These are phyloP conservation scores for Lasiodiplodia theobromae DNA, from an alignment of 2,329 filamentous ascomycete species.

Conservation along the genomic window DNA sequence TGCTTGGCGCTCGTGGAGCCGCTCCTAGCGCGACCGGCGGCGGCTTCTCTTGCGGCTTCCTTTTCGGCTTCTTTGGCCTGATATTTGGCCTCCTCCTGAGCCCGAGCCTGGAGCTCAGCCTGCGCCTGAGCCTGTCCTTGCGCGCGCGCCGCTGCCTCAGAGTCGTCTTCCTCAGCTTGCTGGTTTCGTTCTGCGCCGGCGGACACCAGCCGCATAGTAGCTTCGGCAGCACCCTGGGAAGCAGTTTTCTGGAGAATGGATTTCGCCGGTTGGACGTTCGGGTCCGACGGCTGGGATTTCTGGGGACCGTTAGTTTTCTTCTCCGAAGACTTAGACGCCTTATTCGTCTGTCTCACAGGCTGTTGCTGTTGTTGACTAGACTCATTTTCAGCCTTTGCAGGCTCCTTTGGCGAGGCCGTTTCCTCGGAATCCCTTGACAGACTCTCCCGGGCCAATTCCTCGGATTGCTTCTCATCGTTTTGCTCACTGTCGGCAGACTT, in stretches of 20 bases:
- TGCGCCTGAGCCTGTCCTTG: slow-evolving; percentile 13
- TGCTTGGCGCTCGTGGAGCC: slow-evolving; percentile 26
- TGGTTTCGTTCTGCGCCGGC: slow-evolving; percentile 11
- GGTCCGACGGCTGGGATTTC: slow-evolving; percentile 20
- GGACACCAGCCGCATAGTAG: slow-evolving; percentile 28
- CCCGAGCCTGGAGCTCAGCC: slow-evolving; percentile 9
- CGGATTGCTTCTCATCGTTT: slow-evolving; percentile 55
- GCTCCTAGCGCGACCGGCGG: slow-evolving; percentile 15
- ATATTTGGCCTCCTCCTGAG: slow-evolving; percentile 1
- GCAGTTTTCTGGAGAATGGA: slow-evolving; percentile 34
- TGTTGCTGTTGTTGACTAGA: slow-evolving; percentile 31
- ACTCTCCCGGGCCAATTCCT: slow-evolving; percentile 45
- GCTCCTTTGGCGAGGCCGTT: slow-evolving; percentile 21
- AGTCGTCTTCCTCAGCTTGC: background rate
- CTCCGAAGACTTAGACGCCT: slow-evolving; percentile 33
- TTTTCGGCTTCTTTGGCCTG: slow-evolving; percentile 15
- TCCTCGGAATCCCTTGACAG: slow-evolving; percentile 33
- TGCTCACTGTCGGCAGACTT: slow-evolving; percentile 50
- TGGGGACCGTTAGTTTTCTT: slow-evolving; percentile 26
- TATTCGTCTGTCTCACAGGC: slow-evolving; percentile 44
- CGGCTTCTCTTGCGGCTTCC: background rate
- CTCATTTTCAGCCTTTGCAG: slow-evolving; percentile 40
- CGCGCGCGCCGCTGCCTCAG: slow-evolving; percentile 3
- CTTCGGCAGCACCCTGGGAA: slow-evolving; percentile 39
- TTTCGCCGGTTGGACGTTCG: slow-evolving; percentile 17